phyloP scores from a whole-genome alignment of 2,329 filamentous ascomycete species.

The Cryphonectria carpinicola region DNA sequence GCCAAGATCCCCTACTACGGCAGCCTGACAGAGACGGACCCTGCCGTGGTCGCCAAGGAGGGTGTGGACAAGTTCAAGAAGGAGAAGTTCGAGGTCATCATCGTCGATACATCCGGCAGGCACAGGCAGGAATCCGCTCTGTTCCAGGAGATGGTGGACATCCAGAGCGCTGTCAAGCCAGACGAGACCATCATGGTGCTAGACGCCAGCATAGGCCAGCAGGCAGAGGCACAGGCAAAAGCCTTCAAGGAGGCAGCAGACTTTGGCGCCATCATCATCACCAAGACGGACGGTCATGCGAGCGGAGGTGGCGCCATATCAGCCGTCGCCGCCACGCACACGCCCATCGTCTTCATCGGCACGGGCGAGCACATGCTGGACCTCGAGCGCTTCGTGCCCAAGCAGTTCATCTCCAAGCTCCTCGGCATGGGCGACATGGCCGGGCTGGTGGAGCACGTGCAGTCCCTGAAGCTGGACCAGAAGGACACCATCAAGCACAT shows the following conservation, averaged over 20 bases:
- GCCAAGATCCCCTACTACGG: constrained; percentile 99
- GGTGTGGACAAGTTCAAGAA: constrained; percentile 99
- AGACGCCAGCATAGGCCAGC: constrained; percentile 94
- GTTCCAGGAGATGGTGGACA: constrained; percentile 97
- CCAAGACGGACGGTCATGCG: constrained; percentile 95
- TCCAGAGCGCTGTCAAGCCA: constrained; percentile 85
- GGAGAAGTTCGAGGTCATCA: constrained; percentile 97
- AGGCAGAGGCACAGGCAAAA: constrained; percentile 90
- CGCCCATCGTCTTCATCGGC: constrained; percentile 96
- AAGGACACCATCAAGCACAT: constrained; percentile 99
- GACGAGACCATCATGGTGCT: constrained; percentile 99
- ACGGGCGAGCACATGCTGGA: constrained; percentile 98
- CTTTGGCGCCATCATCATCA: constrained; percentile 98
- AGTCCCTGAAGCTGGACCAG: constrained; percentile 91
- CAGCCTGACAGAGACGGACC: constrained; percentile 93
- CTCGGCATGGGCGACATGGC: constrained; percentile 98
- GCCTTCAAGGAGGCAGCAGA: constrained; percentile 97
- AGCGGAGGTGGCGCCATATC: constrained; percentile 97
- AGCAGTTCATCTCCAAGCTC: constrained; percentile 91
- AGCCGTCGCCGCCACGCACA: constrained; percentile 93
- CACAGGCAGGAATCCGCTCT: constrained; percentile 94
- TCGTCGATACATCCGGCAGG: constrained; percentile 94
- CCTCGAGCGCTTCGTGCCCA: constrained; percentile 87
- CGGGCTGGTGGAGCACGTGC: constrained; percentile 93
- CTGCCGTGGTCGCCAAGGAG: constrained; percentile 88